A percentile compares a stretch with the other conserved stretches of the same genome.
Evolutionary conservation across 208 protist genomes (phyloP).

Genomic region (Trypanosoma lewisi): DNA sequence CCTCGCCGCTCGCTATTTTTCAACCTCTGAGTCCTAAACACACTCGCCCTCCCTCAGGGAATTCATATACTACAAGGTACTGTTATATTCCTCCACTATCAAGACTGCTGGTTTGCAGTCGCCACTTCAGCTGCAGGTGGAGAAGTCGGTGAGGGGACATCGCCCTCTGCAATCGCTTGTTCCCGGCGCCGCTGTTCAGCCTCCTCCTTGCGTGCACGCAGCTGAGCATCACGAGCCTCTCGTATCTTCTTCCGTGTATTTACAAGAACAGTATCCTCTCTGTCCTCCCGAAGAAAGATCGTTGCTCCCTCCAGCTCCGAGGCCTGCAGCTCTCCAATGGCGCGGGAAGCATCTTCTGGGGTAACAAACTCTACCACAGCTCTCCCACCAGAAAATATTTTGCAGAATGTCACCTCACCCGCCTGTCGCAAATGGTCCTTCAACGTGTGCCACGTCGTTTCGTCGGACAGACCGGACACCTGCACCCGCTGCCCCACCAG

Average conservation of each 20-base stretch:
- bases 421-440: slow-evolving; percentile 89
- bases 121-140: neutral
- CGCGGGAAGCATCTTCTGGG: slow-evolving; percentile 74
- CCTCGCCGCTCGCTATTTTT: too few species aligned
- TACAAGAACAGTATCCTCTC: slow-evolving; percentile 83
- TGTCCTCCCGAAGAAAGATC: slow-evolving; percentile 82
- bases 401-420: slow-evolving; percentile 79
- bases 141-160: slow-evolving; percentile 16
- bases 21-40: neutral
- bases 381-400: slow-evolving; percentile 68
- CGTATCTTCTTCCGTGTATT: slow-evolving; percentile 82
- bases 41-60: neutral
- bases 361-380: slow-evolving; percentile 85
- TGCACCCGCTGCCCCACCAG: slow-evolving; percentile 86
- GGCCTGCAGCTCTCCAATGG: slow-evolving; percentile 82
- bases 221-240: slow-evolving; percentile 71
- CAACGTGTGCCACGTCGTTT: slow-evolving; percentile 86
- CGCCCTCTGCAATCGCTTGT: slow-evolving; percentile 54
- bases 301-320: slow-evolving; percentile 84
- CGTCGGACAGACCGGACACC: slow-evolving; percentile 76
- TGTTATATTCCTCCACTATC: neutral
- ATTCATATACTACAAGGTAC: neutral
- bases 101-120: neutral
- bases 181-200: slow-evolving; percentile 47
- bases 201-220: slow-evolving; percentile 77